Conservation (phyloP, 768 basidiomycete genomes). For the Macrolepiota fuliginosa region DNA sequence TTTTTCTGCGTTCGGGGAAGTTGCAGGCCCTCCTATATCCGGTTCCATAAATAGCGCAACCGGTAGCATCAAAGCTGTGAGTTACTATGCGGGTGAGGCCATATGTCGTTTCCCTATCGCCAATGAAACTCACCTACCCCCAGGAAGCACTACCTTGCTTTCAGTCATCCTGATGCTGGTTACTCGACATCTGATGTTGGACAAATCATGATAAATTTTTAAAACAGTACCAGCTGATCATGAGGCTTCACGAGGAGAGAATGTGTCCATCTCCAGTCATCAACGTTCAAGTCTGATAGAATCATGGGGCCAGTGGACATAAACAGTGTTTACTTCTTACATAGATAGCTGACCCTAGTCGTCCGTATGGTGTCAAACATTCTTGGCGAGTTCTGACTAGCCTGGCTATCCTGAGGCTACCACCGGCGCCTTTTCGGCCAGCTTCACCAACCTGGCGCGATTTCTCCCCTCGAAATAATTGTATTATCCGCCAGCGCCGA, state of each 20-base stretch:
- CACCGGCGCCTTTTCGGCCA: conserved; percentile 23
- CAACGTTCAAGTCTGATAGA: conserved; percentile 15
- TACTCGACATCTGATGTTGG: conserved; percentile 38
- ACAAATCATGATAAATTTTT: conserved; percentile 39
- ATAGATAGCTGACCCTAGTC: too few species aligned
- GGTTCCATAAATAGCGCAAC: conserved; percentile 51
- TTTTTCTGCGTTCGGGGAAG: conserved; percentile 49
- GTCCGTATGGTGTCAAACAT: too few species aligned
- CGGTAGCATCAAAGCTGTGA: conserved; percentile 41
- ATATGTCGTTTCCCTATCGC: not conserved
- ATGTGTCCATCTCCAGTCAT: too few species aligned
- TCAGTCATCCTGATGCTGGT: conserved; percentile 37
- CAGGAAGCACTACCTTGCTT: conserved; percentile 32
- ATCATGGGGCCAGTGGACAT: too few species aligned
- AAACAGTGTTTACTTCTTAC: too few species aligned
- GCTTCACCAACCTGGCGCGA: conserved; percentile 17
- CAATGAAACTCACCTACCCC: not conserved
- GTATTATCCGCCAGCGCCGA: conserved; percentile 41
- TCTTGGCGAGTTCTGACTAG: too few species aligned
- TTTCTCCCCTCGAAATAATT: conserved; percentile 31
- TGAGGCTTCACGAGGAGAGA: too few species aligned
- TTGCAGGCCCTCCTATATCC: conserved; percentile 62
- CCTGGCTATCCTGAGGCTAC: conserved; percentile 19
- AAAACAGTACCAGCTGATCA: too few species aligned
- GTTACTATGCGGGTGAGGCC: conserved; percentile 46